A percentile compares a stretch with the other conserved stretches of the same genome.
phyloP scores from a whole-genome alignment of 73 alveolate species.

The Uronychia setigera region DNA sequence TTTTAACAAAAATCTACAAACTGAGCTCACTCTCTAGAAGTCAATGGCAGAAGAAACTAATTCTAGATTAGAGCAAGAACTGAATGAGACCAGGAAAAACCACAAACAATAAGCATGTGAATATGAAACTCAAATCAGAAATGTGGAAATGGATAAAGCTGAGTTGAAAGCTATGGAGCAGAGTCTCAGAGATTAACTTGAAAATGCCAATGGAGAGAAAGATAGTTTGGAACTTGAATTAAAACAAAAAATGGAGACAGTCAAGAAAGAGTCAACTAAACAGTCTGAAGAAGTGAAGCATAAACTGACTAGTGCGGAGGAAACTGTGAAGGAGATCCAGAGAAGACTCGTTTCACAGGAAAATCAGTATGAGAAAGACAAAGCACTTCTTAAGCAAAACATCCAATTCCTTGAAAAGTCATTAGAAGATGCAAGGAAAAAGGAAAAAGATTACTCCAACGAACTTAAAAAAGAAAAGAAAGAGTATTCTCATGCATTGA shows the following conservation, averaged over 20 bases:
- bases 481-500: slow-evolving; percentile 26
- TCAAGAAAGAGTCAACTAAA: slow-evolving; percentile 8
- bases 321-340: neutral
- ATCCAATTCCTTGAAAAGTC: slow-evolving; percentile 55
- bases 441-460: slow-evolving; percentile 32
- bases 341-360: neutral
- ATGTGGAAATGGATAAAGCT: slow-evolving; percentile 21
- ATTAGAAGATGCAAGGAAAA: slow-evolving; percentile 18
- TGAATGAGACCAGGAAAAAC: slow-evolving; percentile 27
- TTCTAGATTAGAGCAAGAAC: slow-evolving; percentile 16
- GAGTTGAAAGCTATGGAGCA: slow-evolving; percentile 23
- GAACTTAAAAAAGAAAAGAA: slow-evolving; percentile 42
- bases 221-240: slow-evolving; percentile 11
- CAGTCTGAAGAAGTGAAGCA: slow-evolving; percentile 11
- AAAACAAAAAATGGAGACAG: neutral
- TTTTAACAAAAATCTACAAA: slow-evolving; percentile 20
- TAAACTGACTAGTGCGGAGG: slow-evolving; percentile 27
- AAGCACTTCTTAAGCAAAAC: slow-evolving; percentile 42
- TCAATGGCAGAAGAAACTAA: slow-evolving; percentile 5
- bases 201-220: neutral
- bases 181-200: slow-evolving; percentile 18
- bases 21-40: slow-evolving; percentile 18
- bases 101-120: neutral
- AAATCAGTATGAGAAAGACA: slow-evolving; percentile 34
- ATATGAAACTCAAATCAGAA: slow-evolving; percentile 4